These are phyloP conservation scores for Bruguiera gymnorhiza DNA, from an alignment of 345 rosid species.

Conservation along the genomic window DNA sequence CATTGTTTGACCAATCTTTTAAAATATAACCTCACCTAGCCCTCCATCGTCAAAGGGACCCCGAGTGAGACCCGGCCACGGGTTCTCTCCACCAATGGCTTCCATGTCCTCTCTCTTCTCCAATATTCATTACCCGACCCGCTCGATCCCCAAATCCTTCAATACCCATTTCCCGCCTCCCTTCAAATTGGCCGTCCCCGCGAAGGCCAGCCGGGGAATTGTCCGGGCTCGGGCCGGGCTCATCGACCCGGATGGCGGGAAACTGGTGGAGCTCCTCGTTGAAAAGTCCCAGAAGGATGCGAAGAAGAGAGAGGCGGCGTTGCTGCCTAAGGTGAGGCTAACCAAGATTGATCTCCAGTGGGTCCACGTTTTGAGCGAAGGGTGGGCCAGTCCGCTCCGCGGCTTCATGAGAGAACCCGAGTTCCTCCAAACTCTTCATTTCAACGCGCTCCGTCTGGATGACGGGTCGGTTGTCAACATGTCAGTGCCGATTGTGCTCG, in stretches of 20 bases:
- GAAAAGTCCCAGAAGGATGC: conserved; percentile 47
- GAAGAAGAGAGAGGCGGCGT: conserved; percentile 57
- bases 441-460: conserved; percentile 83
- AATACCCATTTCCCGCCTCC: conserved; percentile 39
- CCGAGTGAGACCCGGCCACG: neutral
- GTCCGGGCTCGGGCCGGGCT: conserved; percentile 41
- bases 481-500: conserved; percentile 95
- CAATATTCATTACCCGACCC: conserved; percentile 36
- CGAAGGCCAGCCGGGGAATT: conserved; percentile 14
- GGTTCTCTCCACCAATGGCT: conserved; percentile 47
- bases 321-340: conserved; percentile 63
- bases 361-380: conserved; percentile 98
- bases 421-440: conserved; percentile 99
- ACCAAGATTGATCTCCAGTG: conserved; percentile 72
- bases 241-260: conserved; percentile 91
- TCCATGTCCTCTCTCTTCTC: conserved; percentile 48
- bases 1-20: conserved; percentile 10
- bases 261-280: conserved; percentile 66
- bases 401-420: conserved; percentile 99
- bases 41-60: neutral
- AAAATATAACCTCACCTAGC: neutral
- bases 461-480: conserved; percentile 92
- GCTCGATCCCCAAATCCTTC: conserved; percentile 40
- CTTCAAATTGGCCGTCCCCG: conserved; percentile 29
- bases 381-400: conserved; percentile 94